These are phyloP conservation scores for Diplodia seriata DNA, from an alignment of 2,329 filamentous ascomycete genomes.

Conservation along the genomic window DNA sequence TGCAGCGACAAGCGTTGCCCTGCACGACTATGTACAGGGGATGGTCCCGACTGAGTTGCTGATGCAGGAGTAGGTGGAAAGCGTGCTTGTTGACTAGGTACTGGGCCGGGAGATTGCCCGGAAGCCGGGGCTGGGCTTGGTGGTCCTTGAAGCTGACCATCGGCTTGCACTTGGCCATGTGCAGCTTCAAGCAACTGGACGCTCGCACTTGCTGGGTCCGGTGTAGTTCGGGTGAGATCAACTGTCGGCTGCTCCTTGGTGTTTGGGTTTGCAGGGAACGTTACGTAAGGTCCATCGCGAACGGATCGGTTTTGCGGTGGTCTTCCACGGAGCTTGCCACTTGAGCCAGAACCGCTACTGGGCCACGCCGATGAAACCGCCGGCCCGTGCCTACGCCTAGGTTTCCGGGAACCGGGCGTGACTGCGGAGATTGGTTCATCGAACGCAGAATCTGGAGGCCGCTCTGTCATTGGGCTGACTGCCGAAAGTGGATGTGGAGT, in stretches of 20 bases:
- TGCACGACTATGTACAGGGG: constrained; percentile 42
- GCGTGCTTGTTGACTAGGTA: constrained; percentile 33
- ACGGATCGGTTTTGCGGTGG: constrained; percentile 76
- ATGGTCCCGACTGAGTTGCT: constrained; percentile 36
- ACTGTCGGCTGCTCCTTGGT: constrained; percentile 57
- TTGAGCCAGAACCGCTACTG: constrained; percentile 65
- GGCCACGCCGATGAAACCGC: constrained; percentile 93
- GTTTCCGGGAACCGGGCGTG: constrained; percentile 62
- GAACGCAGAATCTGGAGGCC: constrained; percentile 55
- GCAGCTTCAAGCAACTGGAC: constrained; percentile 22
- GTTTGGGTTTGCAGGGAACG: constrained; percentile 68
- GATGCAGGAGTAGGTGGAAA: constrained; percentile 51
- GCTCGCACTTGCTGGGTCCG: constrained; percentile 51
- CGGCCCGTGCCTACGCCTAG: constrained; percentile 74
- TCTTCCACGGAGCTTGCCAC: constrained; percentile 77
- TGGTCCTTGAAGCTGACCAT: constrained; percentile 6
- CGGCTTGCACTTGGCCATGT: constrained; percentile 19
- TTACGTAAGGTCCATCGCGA: constrained; percentile 71
- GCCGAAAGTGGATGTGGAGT: constrained; percentile 80
- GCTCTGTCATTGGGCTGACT: constrained; percentile 68
- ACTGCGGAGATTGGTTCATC: constrained; percentile 75
- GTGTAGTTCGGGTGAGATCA: constrained; percentile 52
- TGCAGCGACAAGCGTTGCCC: constrained; percentile 65
- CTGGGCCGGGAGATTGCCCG: background rate
- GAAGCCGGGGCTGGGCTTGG: constrained; percentile 34